Percentiles rank a stretch among this genome's conserved stretches.
Conservation (phyloP, 169 alveolate genomes). For the Pseudocohnilembus persalinus region DNA sequence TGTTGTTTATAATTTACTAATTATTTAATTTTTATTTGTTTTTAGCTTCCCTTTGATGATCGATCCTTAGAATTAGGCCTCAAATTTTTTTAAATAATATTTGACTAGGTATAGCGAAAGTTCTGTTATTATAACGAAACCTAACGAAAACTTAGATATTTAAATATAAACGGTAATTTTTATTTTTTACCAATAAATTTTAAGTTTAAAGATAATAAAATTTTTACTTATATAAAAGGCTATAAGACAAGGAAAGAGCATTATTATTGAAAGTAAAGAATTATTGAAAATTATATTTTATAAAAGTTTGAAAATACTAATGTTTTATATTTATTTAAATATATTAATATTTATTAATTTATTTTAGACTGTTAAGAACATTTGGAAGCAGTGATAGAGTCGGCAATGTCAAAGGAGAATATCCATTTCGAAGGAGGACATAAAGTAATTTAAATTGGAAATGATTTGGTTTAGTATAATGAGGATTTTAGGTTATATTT, state of each 20-base stretch:
- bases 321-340: too few relatives aligned
- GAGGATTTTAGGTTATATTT: slow-evolving; percentile 54
- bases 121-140: slow-evolving; percentile 16
- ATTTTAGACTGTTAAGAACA: slow-evolving; percentile 72
- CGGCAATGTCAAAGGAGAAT: slow-evolving; percentile 64
- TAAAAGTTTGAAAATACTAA: too few relatives aligned
- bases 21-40: slow-evolving; percentile 26
- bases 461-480: neutral
- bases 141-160: slow-evolving; percentile 19
- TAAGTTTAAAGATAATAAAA: neutral
- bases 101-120: slow-evolving; percentile 46
- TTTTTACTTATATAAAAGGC: neutral
- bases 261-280: slow-evolving; percentile 69
- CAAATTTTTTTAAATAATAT: slow-evolving; percentile 70
- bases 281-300: too few relatives aligned
- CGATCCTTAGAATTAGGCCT: slow-evolving; percentile 87
- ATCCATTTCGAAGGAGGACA: neutral
- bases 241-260: slow-evolving; percentile 47
- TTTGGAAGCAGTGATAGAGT: slow-evolving; percentile 74
- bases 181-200: neutral
- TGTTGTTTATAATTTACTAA: too few relatives aligned
- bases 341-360: too few relatives aligned
- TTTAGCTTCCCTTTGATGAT: slow-evolving; percentile 84
- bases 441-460: slow-evolving; percentile 1
- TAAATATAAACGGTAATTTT: neutral